Evolutionary conservation across 2,329 filamentous ascomycete species (phyloP), one percentile per base, ranked within the genome.

Genomic region (Aspergillus oerlinghausenensis): DNA sequence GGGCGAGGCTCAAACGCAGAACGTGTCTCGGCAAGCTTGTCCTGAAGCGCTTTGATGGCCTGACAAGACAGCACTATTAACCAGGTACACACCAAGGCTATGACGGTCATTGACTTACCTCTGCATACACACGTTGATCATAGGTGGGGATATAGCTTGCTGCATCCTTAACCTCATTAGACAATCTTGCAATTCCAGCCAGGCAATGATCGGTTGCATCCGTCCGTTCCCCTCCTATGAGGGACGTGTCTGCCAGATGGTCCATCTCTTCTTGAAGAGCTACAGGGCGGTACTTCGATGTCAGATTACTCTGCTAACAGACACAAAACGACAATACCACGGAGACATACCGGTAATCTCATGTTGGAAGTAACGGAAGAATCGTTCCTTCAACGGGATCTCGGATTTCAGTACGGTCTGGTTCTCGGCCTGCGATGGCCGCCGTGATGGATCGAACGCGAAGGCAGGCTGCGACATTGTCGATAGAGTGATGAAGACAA

Each of bases 121-220:
- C 86, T 47, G 87, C 84, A 69, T 96, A 97, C 25, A 88, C 88
- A 64, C 90, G 85, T 72, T 94, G 90, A 67, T 97, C 94, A 70
- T 97, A 95, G 7, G 91, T 86, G 2, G 94, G 92, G 17, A 96
- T 84, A 63, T 88, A 91, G 55, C 87, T 86, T 1, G 88, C 85
- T 0, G 90, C 89, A 74, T 97, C 92, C 63, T 90, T 88, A 42
- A 97, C 89, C 65, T 94, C 88, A 61, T 88, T 88, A 1, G 91
- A 92, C 17, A 97, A 81, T 56, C 85, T 84, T 29, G 89, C 87
- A 66, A 97, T 94, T 60, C 85, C 84, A 17, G 88, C 86, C 14
- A 96, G 81, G 63, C 92, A 88, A 66, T 89, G 84, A 64, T 96
- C 92, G 49, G 89, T 85, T 52, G 90, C 90, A 70, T 93, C 88